Conservation (phyloP, 768 basidiomycete species). For the Mycena chlorophos region DNA sequence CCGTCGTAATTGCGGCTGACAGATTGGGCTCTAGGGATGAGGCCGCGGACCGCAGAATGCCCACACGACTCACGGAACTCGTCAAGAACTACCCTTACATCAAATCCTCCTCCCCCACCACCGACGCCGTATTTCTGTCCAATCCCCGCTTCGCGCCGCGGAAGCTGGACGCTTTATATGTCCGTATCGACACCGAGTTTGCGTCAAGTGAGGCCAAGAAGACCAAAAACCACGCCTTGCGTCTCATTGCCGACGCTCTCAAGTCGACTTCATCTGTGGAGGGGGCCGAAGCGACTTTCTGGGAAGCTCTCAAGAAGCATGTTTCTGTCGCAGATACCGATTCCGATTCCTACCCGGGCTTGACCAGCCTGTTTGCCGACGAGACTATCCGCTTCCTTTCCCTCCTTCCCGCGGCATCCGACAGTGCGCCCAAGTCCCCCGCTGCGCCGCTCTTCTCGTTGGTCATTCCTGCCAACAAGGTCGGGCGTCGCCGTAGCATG, state of each 20-base stretch:
- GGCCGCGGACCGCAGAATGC: slow-evolving; percentile 54
- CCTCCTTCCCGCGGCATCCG: slow-evolving; percentile 44
- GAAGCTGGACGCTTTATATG: slow-evolving; percentile 60
- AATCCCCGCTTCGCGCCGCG: slow-evolving; percentile 71
- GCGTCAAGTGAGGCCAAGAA: slow-evolving; percentile 35
- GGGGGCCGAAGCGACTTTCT: slow-evolving; percentile 42
- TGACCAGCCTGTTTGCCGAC: slow-evolving; percentile 63
- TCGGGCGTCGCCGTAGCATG: slow-evolving; percentile 18
- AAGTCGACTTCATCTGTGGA: slow-evolving; percentile 36
- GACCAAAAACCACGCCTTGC: slow-evolving; percentile 52
- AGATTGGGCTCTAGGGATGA: slow-evolving; percentile 53
- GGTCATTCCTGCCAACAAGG: slow-evolving; percentile 25
- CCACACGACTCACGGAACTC: slow-evolving; percentile 68
- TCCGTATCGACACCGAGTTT: slow-evolving; percentile 62
- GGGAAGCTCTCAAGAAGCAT: slow-evolving; percentile 53
- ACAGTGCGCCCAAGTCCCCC: slow-evolving; percentile 31
- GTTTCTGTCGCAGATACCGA: slow-evolving; percentile 36
- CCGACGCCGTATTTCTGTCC: slow-evolving; percentile 50
- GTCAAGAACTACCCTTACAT: slow-evolving; percentile 69
- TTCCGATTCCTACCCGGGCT: slow-evolving; percentile 38
- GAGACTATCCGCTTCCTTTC: slow-evolving; percentile 62
- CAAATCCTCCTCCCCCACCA: slow-evolving; percentile 28
- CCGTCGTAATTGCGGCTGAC: slow-evolving; percentile 1
- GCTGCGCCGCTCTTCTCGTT: slow-evolving; percentile 35
- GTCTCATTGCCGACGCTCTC: slow-evolving; percentile 64